phyloP scores from a whole-genome alignment of 2,329 filamentous ascomycete species.

The Arthroderma sp. region DNA sequence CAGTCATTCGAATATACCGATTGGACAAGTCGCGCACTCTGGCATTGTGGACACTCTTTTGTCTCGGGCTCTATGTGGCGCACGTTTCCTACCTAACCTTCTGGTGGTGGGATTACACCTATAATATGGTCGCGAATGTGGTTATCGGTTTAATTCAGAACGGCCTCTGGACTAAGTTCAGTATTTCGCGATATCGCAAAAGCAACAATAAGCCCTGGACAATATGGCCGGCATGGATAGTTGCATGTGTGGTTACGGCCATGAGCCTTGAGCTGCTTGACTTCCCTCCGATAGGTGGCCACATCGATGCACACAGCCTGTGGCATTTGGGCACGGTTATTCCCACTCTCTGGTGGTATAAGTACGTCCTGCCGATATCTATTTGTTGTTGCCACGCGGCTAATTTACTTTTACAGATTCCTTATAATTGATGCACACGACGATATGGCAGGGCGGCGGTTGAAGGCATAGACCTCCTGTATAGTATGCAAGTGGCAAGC shows the following conservation, averaged over 20 bases:
- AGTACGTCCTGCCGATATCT: slow-evolving; percentile 46
- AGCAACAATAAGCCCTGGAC: slow-evolving; percentile 60
- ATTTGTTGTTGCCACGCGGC: background rate
- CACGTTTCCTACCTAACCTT: slow-evolving; percentile 78
- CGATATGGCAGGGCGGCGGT: slow-evolving; percentile 58
- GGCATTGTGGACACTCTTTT: slow-evolving; percentile 62
- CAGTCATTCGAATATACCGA: slow-evolving; percentile 67
- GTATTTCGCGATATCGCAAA: slow-evolving; percentile 57
- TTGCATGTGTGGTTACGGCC: slow-evolving; percentile 78
- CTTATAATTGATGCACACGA: slow-evolving; percentile 73
- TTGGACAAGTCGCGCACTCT: slow-evolving; percentile 53
- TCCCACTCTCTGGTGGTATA: slow-evolving; percentile 85
- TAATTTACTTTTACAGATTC: slow-evolving; percentile 46
- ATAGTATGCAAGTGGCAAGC: too few relatives aligned
- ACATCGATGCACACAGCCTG: slow-evolving; percentile 82
- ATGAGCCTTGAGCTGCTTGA: slow-evolving; percentile 96
- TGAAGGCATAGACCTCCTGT: slow-evolving; percentile 47
- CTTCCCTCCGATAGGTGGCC: slow-evolving; percentile 71
- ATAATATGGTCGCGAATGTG: slow-evolving; percentile 96
- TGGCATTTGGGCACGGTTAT: slow-evolving; percentile 92
- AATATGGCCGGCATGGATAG: slow-evolving; percentile 77
- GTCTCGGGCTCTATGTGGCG: slow-evolving; percentile 53
- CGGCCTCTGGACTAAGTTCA: slow-evolving; percentile 74
- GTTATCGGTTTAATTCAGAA: slow-evolving; percentile 69
- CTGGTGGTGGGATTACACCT: slow-evolving; percentile 86